Evolutionary conservation across 2,329 filamentous ascomycete genomes (phyloP).

Genomic region (Exophiala dermatitidis): DNA sequence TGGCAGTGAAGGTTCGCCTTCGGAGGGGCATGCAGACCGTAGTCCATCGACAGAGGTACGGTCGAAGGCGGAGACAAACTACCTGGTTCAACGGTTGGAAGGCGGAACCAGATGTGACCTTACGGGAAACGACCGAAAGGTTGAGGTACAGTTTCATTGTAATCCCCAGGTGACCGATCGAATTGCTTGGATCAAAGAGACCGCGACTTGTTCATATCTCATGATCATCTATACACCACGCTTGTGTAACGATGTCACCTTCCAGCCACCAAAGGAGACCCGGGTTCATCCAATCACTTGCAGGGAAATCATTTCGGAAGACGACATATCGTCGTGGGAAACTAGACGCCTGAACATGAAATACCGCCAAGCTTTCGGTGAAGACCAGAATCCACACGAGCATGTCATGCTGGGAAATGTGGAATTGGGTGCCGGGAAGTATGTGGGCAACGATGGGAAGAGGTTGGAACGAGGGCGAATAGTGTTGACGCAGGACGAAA

Average conservation of each 20-base stretch:
- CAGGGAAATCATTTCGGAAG: constrained; percentile 58
- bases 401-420: constrained; percentile 49
- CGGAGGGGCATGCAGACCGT: constrained; percentile 29
- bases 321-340: constrained; percentile 45
- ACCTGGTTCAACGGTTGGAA: constrained; percentile 73
- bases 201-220: constrained; percentile 81
- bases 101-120: constrained; percentile 80
- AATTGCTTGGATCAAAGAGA: constrained; percentile 89
- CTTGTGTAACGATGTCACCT: constrained; percentile 79
- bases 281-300: constrained; percentile 71
- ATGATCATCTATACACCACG: constrained; percentile 89
- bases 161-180: constrained; percentile 66
- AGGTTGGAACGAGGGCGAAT: constrained; percentile 53
- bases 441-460: constrained; percentile 50
- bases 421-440: constrained; percentile 50
- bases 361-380: constrained; percentile 29
- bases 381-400: constrained; percentile 30
- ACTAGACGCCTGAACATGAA: constrained; percentile 27
- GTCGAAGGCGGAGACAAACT: constrained; percentile 74
- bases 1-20: constrained; percentile 26
- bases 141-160: constrained; percentile 75
- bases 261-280: constrained; percentile 71
- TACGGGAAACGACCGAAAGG: constrained; percentile 70
- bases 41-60: constrained; percentile 57
- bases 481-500: constrained; percentile 44